These are phyloP conservation scores for Posidonia australis DNA, from an alignment of 106 monocot species.

Conservation along the genomic window DNA sequence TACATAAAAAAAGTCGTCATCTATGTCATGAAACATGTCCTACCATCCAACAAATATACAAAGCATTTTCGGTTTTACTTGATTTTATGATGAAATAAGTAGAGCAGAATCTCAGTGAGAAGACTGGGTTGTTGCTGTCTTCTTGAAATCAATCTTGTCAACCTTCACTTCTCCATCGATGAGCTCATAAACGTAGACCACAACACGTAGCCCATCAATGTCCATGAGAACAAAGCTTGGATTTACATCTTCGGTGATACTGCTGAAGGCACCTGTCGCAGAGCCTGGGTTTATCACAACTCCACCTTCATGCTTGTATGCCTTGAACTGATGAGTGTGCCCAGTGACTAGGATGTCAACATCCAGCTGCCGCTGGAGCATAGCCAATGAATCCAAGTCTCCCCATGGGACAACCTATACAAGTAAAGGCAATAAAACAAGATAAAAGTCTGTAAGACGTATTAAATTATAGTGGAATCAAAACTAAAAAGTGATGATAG, in stretches of 20 bases:
- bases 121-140: constrained; percentile 40
- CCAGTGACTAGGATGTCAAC: constrained; percentile 90
- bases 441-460: neutral
- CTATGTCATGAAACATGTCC: too few species aligned
- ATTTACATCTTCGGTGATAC: constrained; percentile 90
- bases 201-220: constrained; percentile 78
- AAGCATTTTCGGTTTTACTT: too few species aligned
- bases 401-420: constrained; percentile 77
- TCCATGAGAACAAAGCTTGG: constrained; percentile 97
- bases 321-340: constrained; percentile 97
- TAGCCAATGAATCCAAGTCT: constrained; percentile 81
- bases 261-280: constrained; percentile 89
- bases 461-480: too few species aligned
- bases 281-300: constrained; percentile 97
- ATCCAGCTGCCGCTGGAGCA: constrained; percentile 89
- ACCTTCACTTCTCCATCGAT: constrained; percentile 97
- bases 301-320: constrained; percentile 96
- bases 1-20: too few species aligned
- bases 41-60: too few species aligned
- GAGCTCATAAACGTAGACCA: constrained; percentile 93
- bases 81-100: neutral
- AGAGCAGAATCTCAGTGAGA: constrained; percentile 7
- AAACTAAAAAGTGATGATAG: too few species aligned
- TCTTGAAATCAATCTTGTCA: constrained; percentile 97
- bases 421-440: neutral